Evolutionary conservation across 2,329 filamentous ascomycete genomes (phyloP), one percentile per base, ranked within the genome.

Genomic region (Penicillium sp.): DNA sequence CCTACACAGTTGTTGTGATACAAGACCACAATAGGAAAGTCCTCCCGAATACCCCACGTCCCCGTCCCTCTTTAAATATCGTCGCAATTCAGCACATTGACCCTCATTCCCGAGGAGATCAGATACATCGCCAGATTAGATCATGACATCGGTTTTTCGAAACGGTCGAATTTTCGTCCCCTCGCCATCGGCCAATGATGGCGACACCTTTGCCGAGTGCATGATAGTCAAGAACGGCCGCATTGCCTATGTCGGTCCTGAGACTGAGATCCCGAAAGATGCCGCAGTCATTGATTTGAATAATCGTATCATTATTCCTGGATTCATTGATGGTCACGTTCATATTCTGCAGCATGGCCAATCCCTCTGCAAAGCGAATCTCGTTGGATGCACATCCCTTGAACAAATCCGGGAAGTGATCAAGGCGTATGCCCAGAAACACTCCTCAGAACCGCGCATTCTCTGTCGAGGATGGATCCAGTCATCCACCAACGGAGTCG

Each of bases 271-370:
- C 6, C 48, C 51, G 6, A 42, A 54, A 1, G 64, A 65, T 20
- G 55, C 64, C 12, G 45, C 50, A 45, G 28, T 60, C 10, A 35
- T 63, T 47, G 70, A 77, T 50, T 58, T 78, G 4, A 42, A 67
- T 2, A 59, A 66, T 13, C 63, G 61, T 9, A 61, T 73, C 31
- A 65, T 78, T 1, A 55, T 75, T 2, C 75, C 76, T 0, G 70
- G 73, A 3, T 79, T 78, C 53, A 72, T 78, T 35, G 76, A 79
- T 54, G 72, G 70, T 6, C 76, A 79, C 46, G 74, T 76, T 61
- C 76, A 79, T 52, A 69, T 79, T 25, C 58, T 78, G 4, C 66
- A 76, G n/a, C 72, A 76, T n/a, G 75, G 75, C 0, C 67, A 73
- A n/a, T 73, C 75, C 0, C 65, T 78, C 2, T 65, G 68, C 28